Evolutionary conservation across 768 basidiomycete genomes (phyloP).

Genomic region (Boletus tylopilopsis): DNA sequence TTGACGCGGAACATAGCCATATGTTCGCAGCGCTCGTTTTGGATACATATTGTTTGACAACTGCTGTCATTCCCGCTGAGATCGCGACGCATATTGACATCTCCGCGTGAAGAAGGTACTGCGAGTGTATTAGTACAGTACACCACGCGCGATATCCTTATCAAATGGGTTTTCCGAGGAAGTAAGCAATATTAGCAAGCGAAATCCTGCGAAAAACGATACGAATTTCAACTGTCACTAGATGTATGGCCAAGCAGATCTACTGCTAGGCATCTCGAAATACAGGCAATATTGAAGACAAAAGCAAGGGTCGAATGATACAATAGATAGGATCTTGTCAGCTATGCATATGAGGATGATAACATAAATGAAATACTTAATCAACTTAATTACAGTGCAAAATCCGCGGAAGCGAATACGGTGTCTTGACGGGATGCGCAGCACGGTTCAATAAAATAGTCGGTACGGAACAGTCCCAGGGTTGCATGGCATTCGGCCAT

Average conservation of each 20-base stretch:
- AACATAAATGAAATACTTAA: slow-evolving; percentile 9
- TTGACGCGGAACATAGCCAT: slow-evolving; percentile 7
- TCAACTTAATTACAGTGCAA: slow-evolving; percentile 6
- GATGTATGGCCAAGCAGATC: not conserved
- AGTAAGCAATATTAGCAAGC: not conserved
- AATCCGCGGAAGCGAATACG: slow-evolving; percentile 4
- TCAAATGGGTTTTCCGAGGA: not conserved
- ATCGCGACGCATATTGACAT: not conserved
- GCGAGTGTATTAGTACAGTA: not conserved
- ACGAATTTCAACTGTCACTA: not conserved
- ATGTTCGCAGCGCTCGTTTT: not conserved
- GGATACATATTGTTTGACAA: not conserved
- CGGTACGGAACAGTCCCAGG: not conserved
- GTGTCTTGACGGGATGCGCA: not conserved
- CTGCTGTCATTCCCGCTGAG: not conserved
- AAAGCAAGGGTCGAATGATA: too few species aligned
- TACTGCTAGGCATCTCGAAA: not conserved
- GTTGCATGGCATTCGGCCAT: not conserved
- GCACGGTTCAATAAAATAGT: not conserved
- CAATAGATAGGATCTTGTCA: slow-evolving; percentile 2
- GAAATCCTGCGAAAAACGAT: not conserved
- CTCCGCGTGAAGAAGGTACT: not conserved
- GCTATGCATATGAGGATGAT: slow-evolving; percentile 2
- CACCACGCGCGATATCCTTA: not conserved
- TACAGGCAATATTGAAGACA: not conserved